Base-by-base conservation (phyloP, 805 yeast genomes). In the Hanseniaspora hatyaiensis region DNA sequence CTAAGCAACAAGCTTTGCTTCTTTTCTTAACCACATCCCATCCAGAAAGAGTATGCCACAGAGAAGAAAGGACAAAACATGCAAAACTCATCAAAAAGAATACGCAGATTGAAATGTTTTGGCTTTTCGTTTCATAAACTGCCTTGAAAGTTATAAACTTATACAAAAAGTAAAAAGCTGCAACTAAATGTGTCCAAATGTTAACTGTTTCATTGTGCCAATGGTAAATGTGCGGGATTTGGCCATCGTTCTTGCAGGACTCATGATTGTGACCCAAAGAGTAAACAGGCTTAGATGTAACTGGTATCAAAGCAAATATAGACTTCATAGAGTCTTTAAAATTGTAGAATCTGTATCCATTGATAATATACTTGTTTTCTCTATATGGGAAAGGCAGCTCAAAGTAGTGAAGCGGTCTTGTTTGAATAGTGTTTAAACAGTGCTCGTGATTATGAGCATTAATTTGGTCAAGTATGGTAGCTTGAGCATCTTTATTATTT, bases 371-470 rank as follows among this genome's bases (percentile, higher is more conserved):
- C 50, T 86, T 78, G 65, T 92, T 89, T 64, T 88, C 96, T 58
- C 94, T 74, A 95, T 96, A 89, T 40, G 82, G 85, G 54, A 80
- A 75, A 2, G 98, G 98, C 36, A 89, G 68, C 61, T 89, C 94
- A 59, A 83, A 85, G 61, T 80, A 84, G 54, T 85, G 86, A 34
- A 89, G 64, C 49, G 78, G 72, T 38, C 80, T 53, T 8, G 47
- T 51, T 3, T 60, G 51, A 9, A 80, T 78, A 9, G 66, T 58
- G 5, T 59, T 55, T 5, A 65, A 54, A 1, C 80, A 80, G 20
- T 58, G 59, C 23, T 71, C 72, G 52, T 71, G 73, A 55, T 73
- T 71, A 55, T 68, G 70, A 34, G 69, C 62, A 24, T 68, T 65
- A 18, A 67, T 61, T 55, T 33, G 20, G 2, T 8, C 24, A 3